Conservation (phyloP, 805 yeast species). For the Isabelozyma gotoi region DNA sequence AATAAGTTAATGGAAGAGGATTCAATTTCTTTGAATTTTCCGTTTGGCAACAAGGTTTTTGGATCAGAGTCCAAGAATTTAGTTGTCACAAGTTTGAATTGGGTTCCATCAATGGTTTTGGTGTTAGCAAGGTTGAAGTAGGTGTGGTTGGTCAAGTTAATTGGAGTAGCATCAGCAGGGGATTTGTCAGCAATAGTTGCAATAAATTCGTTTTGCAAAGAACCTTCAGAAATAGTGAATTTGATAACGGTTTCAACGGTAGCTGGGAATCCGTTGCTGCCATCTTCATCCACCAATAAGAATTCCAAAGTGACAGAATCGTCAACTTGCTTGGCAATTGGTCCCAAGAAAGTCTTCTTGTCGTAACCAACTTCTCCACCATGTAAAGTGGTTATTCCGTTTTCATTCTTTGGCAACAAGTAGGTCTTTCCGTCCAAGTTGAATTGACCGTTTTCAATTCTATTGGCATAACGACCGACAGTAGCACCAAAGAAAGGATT, state of each 20-base stretch:
- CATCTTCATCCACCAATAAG: conserved; percentile 43
- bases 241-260: conserved; percentile 46
- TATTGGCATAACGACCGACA: conserved; percentile 65
- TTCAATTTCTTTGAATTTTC: conserved; percentile 29
- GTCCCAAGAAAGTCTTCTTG: conserved; percentile 52
- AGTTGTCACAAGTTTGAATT: conserved; percentile 35
- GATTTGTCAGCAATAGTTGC: conserved; percentile 32
- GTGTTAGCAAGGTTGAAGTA: conserved; percentile 51
- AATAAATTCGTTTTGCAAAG: conserved; percentile 51
- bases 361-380: conserved; percentile 57
- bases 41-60: conserved; percentile 43
- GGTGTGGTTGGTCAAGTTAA: conserved; percentile 62
- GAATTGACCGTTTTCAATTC: conserved; percentile 49
- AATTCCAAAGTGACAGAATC: conserved; percentile 36
- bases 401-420: conserved; percentile 43
- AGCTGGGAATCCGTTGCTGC: conserved; percentile 62
- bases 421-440: conserved; percentile 39
- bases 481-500: conserved; percentile 64
- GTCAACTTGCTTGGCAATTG: conserved; percentile 40
- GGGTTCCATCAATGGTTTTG: conserved; percentile 29
- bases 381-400: conserved; percentile 42
- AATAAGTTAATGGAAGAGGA: conserved; percentile 17
- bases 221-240: conserved; percentile 40
- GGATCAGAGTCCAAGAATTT: conserved; percentile 43
- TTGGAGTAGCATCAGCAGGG: conserved; percentile 44